These are phyloP conservation scores for Ogataea chonburiensis DNA, from an alignment of 805 yeast genomes.

Conservation along the genomic window DNA sequence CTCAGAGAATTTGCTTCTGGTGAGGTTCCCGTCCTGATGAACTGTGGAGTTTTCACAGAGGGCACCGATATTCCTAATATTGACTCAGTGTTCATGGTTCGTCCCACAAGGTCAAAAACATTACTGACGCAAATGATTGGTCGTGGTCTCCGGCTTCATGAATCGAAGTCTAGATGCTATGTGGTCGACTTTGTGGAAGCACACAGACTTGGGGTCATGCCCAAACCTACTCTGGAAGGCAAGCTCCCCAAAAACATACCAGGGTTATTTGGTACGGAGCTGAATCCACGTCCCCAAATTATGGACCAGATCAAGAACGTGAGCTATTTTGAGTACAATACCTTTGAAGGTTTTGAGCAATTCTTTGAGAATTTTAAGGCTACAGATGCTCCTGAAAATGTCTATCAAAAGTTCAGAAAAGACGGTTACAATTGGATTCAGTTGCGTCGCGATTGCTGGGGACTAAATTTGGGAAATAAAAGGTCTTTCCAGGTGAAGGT, in stretches of 20 bases:
- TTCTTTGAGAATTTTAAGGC: constrained; percentile 21
- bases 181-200: constrained; percentile 77
- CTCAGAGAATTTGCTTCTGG: constrained; percentile 62
- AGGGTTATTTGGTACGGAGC: constrained; percentile 16
- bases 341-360: constrained; percentile 30
- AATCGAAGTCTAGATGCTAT: constrained; percentile 64
- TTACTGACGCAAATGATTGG: constrained; percentile 87
- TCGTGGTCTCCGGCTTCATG: constrained; percentile 70
- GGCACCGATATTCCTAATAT: constrained; percentile 93
- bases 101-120: constrained; percentile 78
- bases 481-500: constrained; percentile 24
- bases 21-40: constrained; percentile 67
- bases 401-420: constrained; percentile 13
- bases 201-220: constrained; percentile 31
- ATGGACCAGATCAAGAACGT: constrained; percentile 12
- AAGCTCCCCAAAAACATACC: constrained; percentile 9
- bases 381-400: constrained; percentile 13
- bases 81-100: constrained; percentile 71
- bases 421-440: constrained; percentile 24
- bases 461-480: constrained; percentile 14
- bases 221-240: constrained; percentile 28
- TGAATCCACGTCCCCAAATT: background rate
- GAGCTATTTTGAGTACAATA: constrained; percentile 30
- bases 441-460: constrained; percentile 25
- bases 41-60: constrained; percentile 89